These are phyloP conservation scores for Stephania japonica DNA, from an alignment of 164 flowering plant genomes.

Conservation along the genomic window DNA sequence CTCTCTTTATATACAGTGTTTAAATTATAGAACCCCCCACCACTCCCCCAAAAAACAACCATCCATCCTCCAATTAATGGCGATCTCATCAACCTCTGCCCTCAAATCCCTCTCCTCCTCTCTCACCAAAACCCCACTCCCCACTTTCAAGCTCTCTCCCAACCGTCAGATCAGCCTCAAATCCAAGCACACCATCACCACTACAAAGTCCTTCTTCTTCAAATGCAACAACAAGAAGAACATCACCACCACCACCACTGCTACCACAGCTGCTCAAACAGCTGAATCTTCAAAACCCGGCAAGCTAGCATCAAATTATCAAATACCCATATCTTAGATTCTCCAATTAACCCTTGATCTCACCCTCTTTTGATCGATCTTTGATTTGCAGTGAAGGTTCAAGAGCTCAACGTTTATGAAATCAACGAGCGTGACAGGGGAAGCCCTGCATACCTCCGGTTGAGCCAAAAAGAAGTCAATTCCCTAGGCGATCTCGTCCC, in stretches of 20 bases:
- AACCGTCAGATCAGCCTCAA: neutral
- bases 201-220: constrained; percentile 28
- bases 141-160: neutral
- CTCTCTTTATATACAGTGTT: neutral
- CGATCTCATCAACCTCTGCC: constrained; percentile 1
- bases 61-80: neutral
- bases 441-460: constrained; percentile 58
- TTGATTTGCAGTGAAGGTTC: constrained; percentile 33
- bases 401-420: constrained; percentile 58
- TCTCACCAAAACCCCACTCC: constrained; percentile 2
- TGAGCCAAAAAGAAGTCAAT: constrained; percentile 43
- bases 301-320: constrained; percentile 7
- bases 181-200: constrained; percentile 8
- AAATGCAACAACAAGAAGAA: constrained; percentile 4
- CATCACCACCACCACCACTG: neutral
- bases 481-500: constrained; percentile 70
- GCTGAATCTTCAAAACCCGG: constrained; percentile 24
- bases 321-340: neutral
- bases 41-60: neutral
- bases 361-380: neutral
- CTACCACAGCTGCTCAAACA: neutral
- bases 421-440: constrained; percentile 65
- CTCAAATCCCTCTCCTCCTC: constrained; percentile 4
- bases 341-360: neutral
- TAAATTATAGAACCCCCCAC: too few relatives aligned